Evolutionary conservation across 2,329 filamentous ascomycete genomes (phyloP), one percentile per base, ranked within the genome.

Genomic region (Didymella pinodella): DNA sequence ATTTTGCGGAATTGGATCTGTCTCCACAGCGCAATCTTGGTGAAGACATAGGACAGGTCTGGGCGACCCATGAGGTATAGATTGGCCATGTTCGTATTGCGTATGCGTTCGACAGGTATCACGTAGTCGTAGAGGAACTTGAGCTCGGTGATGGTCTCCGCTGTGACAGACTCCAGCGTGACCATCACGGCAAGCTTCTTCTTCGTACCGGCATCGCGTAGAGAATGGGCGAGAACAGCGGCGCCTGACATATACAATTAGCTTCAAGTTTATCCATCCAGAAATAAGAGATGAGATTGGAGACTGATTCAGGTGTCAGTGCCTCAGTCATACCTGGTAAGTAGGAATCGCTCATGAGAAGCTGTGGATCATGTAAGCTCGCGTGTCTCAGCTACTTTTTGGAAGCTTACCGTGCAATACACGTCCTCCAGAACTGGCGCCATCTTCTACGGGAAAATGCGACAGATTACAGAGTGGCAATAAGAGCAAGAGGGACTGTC

Each of bases 11-110:
- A 99, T 73, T 97, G 92, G 3, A 87, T 89, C 78, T 93, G 90
- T 65, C 89, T 91, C 95, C 95, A 99, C 18, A 99, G 84, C 66
- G 92, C 88, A 78, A 99, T 93, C 82, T 99, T 99, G 67, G 95
- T 98, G 74, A 98, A 98, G 63, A 93, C 91, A 28, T 93, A 94
- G 72, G 94, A 88, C 49, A 99, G 84, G 73, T 99, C 95, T 63
- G 88, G 86, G 52, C 95, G 91, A 75, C 93, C 88, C 93, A 99
- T 97, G 55, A 98, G 85, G 77, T 90, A 88, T 56, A 99, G 86
- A 72, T 98, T 98, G 57, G 87, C 88, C 3, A 91, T 90, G 43
- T 85, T 86, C 58, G 86, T 83, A 76, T 93, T 98, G 64, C 85
- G 86, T 72, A 97, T 88, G 63, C 89, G 88, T 54, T 89, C 85